phyloP scores from a whole-genome alignment of 2,329 filamentous ascomycete species.

The Colletotrichum chlorophyti region DNA sequence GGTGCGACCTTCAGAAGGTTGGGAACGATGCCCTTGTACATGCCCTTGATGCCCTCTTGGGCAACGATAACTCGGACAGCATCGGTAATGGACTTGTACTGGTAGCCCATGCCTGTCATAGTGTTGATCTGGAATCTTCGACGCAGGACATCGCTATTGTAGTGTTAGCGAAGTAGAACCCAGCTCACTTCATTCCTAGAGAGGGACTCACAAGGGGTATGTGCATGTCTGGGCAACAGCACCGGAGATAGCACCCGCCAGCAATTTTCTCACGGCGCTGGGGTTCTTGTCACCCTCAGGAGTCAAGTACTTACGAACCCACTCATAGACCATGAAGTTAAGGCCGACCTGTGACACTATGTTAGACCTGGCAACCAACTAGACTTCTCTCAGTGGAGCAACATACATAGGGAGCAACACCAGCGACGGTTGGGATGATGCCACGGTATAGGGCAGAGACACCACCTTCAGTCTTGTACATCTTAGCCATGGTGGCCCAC shows the following conservation, averaged over 20 bases:
- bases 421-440: slow-evolving; percentile 91
- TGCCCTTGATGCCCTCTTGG: slow-evolving; percentile 82
- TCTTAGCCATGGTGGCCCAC: slow-evolving; percentile 81
- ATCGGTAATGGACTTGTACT: slow-evolving; percentile 87
- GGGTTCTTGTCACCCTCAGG: slow-evolving; percentile 88
- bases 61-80: slow-evolving; percentile 81
- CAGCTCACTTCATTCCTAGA: background rate
- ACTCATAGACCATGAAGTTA: slow-evolving; percentile 99
- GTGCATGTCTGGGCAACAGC: slow-evolving; percentile 97
- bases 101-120: slow-evolving; percentile 97
- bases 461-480: slow-evolving; percentile 94
- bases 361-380: background rate
- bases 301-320: slow-evolving; percentile 82
- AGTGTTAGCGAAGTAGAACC: slow-evolving; percentile 32
- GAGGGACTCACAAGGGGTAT: slow-evolving; percentile 86
- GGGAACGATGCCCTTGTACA: slow-evolving; percentile 96
- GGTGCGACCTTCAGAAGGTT: slow-evolving; percentile 97
- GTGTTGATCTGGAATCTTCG: slow-evolving; percentile 98
- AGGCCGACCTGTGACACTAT: slow-evolving; percentile 73
- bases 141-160: slow-evolving; percentile 80
- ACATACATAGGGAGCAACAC: slow-evolving; percentile 89
- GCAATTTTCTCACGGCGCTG: slow-evolving; percentile 78
- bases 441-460: slow-evolving; percentile 87
- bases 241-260: slow-evolving; percentile 92
- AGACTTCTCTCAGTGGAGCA: too few species aligned